Evolutionary conservation across 352 stramenopile species (phyloP), one percentile per base, ranked within the genome.

Genomic region (Phytophthora sp.): DNA sequence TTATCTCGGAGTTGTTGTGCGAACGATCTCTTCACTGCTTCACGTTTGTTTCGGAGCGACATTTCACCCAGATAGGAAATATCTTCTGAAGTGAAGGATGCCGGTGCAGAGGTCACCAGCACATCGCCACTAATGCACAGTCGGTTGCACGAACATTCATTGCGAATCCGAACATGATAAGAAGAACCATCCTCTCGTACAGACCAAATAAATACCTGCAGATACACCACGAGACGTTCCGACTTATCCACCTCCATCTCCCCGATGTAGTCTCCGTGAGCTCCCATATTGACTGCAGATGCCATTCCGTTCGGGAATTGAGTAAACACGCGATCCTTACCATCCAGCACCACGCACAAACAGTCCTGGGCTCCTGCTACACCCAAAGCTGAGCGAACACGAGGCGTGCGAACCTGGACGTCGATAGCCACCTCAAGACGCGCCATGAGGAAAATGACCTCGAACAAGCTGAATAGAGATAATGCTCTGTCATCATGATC

Each of bases 241-340:
- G 66, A 54, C 8, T 66, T 29, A 18, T 84, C 79, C 30, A 78
- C 66, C 23, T 79, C 63, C 41, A 86, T 72, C 33, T 73, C 74
- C 9, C 67, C 79, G 15, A 85, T 66, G 57, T 91, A 91, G 51
- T 91, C 79, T 33, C 82, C 82, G 21, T 57, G 57, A 20, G 53
- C 60, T 24, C 82, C 71, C 2, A n/a, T 12, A 20, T 66, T 29
- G 9, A 45, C 23, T 16, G 16, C 29, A 21, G 69, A 71, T 39
- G 79, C 63, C 54, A 75, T 69, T 18, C 76, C 82, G 41, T 87
- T 83, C 7, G 74, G 64, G 12, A 84, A 80, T 24, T 83, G 39
- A 0, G 77, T 77, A 27, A 84, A 89, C 41, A 89, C 62, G 13
- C 80, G 78, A 39, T 79, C 73, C 12, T 79, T 82, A 24, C 74